These are phyloP conservation scores for Camelina hispida DNA, from an alignment of 345 rosid species.

Conservation along the genomic window DNA sequence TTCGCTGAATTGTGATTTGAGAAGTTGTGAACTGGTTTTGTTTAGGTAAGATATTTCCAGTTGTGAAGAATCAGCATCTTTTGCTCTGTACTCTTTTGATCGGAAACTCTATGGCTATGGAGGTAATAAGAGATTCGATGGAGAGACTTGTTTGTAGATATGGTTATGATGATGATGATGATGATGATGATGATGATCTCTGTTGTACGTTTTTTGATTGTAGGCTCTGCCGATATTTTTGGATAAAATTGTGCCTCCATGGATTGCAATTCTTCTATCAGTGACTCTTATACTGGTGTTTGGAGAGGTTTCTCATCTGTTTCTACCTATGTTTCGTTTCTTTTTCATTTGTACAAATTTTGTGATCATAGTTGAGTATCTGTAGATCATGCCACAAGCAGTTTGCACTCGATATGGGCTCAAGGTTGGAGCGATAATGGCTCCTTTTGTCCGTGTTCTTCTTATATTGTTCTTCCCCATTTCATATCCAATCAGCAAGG, in stretches of 20 bases:
- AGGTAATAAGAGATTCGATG: slow-evolving; percentile 52
- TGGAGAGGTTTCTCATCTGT: slow-evolving; percentile 69
- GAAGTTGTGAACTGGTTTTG: too few relatives aligned
- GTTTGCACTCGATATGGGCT: slow-evolving; percentile 92
- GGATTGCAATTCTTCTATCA: slow-evolving; percentile 78
- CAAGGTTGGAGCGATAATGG: slow-evolving; percentile 84
- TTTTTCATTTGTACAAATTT: not conserved
- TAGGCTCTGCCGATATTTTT: slow-evolving; percentile 88
- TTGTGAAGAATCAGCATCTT: slow-evolving; percentile 94
- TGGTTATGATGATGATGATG: not conserved
- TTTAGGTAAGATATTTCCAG: slow-evolving; percentile 87
- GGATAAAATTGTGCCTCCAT: slow-evolving; percentile 84
- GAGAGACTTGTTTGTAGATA: not conserved
- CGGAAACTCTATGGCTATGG: slow-evolving; percentile 95
- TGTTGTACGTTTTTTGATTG: not conserved
- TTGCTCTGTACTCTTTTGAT: slow-evolving; percentile 88
- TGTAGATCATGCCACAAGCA: slow-evolving; percentile 91
- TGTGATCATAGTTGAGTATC: slow-evolving; percentile 12
- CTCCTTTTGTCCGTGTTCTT: slow-evolving; percentile 81
- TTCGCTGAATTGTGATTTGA: not conserved
- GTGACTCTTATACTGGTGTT: slow-evolving; percentile 84
- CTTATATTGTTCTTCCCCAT: slow-evolving; percentile 76
- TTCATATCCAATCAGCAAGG: slow-evolving; percentile 97
- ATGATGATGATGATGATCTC: not conserved
- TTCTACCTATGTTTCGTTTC: not conserved